Base-by-base conservation (phyloP, 495 filamentous ascomycete genomes). In the Cercophora sp. region DNA sequence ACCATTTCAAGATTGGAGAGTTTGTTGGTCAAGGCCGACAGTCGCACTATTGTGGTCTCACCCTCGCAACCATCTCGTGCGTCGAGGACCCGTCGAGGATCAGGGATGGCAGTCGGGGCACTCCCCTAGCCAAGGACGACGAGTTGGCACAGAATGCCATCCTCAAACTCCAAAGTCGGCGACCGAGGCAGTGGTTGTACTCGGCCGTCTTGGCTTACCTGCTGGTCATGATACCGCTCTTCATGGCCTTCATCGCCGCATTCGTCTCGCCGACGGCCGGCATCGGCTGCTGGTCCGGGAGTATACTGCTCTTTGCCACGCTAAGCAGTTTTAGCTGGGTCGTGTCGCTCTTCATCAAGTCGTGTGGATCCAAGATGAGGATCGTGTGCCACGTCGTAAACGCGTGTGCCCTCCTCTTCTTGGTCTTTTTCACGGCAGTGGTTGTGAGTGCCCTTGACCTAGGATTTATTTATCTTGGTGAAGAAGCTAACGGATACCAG, bases 191-290 rank as follows among this genome's bases (percentile, higher is more conserved):
- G n/a, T 52, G 54, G 47, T 47, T 31, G 32, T 26, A 8, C 10
- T 29, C 20, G 10, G 43, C 41, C 31, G 2, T 51, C 8, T 8
- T 24, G 0, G 19, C 54, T 1, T 13, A 37, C 6, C 11, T 47
- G 3, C 23, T 52, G 4, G 41, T 57, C 16, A 29, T 27, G 39
- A 9, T 19, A 8, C 19, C 35, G 31, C 18, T 52, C 13, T 29
- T 57, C 27, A 41, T 57, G 54, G 31, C 54, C 10, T 46, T 57
- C 34, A 24, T 48, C 15, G 9, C 47, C 4, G 54, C 48, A 5
- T 51, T 52, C 25, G 42, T n/a, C 1, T 24, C 52, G 5, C 52
- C 52, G 9, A 55, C 52, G 24, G 44, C 37, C n/a, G 52, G 52
- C 4, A 32, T 48, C 10, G 52, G 52, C 2, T 55, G 52, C 18